These are phyloP conservation scores for Boletus sp. DNA, from an alignment of 1,284 basidiomycete genomes.

Conservation along the genomic window DNA sequence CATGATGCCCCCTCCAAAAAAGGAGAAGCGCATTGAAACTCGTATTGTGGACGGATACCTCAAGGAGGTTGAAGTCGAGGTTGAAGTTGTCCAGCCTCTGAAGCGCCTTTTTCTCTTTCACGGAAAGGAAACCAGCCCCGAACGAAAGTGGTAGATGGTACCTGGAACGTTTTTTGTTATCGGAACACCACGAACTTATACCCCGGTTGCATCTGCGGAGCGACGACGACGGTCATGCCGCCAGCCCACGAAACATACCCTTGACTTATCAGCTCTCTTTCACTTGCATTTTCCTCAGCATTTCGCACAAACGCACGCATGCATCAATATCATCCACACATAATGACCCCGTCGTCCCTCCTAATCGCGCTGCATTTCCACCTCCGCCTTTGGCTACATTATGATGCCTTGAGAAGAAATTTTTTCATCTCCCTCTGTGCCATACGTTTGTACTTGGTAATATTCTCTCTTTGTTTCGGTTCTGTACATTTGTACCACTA, in stretches of 20 bases:
- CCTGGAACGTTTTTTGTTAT: slow-evolving; percentile 7
- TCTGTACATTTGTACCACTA: slow-evolving; percentile 35
- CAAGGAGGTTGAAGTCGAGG: slow-evolving; percentile 45
- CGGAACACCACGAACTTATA: slow-evolving; percentile 25
- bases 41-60: slow-evolving; percentile 50
- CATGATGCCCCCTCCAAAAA: slow-evolving; percentile 53
- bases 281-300: slow-evolving; percentile 24
- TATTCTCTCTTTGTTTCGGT: slow-evolving; percentile 22
- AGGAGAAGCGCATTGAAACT: slow-evolving; percentile 47
- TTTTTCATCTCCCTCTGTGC: slow-evolving; percentile 25
- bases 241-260: slow-evolving; percentile 35
- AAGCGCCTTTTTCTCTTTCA: slow-evolving; percentile 51
- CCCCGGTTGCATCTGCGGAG: slow-evolving; percentile 28
- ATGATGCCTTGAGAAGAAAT: slow-evolving; percentile 23
- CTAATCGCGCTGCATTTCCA: slow-evolving; percentile 31
- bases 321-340: slow-evolving; percentile 28
- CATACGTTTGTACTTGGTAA: slow-evolving; percentile 36
- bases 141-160: slow-evolving; percentile 28
- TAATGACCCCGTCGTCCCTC: slow-evolving; percentile 29
- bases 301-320: slow-evolving; percentile 21
- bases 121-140: slow-evolving; percentile 30
- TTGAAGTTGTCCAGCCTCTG: slow-evolving; percentile 44
- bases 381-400: slow-evolving; percentile 14
- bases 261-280: slow-evolving; percentile 30
- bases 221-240: slow-evolving; percentile 33